These are phyloP conservation scores for Fusarium continuum DNA, from an alignment of 2,329 filamentous ascomycete species.

Conservation along the genomic window DNA sequence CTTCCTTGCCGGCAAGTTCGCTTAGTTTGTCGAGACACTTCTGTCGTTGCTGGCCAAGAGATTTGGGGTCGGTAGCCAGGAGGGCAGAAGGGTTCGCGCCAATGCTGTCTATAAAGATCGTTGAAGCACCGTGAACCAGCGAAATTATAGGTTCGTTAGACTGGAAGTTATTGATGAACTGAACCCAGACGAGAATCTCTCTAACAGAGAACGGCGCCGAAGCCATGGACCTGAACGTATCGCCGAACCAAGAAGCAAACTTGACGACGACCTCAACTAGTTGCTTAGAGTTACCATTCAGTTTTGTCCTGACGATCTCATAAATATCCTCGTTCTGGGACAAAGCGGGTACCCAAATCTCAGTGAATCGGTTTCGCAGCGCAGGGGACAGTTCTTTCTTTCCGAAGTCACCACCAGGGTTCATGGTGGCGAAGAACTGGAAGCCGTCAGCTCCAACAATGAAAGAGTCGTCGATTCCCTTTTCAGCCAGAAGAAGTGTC, in stretches of 20 bases:
- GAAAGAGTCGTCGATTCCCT: constrained; percentile 84
- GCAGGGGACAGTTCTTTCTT: constrained; percentile 98
- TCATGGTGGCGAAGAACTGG: constrained; percentile 99
- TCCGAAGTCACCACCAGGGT: constrained; percentile 96
- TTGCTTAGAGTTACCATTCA: constrained; percentile 63
- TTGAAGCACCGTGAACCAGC: constrained; percentile 85
- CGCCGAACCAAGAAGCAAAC: constrained; percentile 94
- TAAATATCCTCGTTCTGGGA: constrained; percentile 86
- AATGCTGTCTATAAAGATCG: constrained; percentile 95
- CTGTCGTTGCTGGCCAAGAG: constrained; percentile 75
- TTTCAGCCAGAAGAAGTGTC: constrained; percentile 90
- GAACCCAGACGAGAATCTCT: constrained; percentile 91
- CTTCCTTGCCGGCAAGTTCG: constrained; percentile 70
- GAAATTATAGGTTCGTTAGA: constrained; percentile 56
- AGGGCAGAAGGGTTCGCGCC: constrained; percentile 94
- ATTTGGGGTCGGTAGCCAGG: constrained; percentile 74
- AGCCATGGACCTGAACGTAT: constrained; percentile 78
- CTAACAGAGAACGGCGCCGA: constrained; percentile 86
- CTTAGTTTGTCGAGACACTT: constrained; percentile 78
- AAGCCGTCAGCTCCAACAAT: constrained; percentile 81
- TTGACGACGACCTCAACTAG: constrained; percentile 77
- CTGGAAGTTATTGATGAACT: constrained; percentile 81
- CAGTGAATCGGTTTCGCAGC: constrained; percentile 93
- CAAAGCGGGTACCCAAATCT: constrained; percentile 95
- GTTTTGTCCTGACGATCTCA: constrained; percentile 84